phyloP scores from a whole-genome alignment of 2,329 filamentous ascomycete species.

The Calonectria hongkongensis region DNA sequence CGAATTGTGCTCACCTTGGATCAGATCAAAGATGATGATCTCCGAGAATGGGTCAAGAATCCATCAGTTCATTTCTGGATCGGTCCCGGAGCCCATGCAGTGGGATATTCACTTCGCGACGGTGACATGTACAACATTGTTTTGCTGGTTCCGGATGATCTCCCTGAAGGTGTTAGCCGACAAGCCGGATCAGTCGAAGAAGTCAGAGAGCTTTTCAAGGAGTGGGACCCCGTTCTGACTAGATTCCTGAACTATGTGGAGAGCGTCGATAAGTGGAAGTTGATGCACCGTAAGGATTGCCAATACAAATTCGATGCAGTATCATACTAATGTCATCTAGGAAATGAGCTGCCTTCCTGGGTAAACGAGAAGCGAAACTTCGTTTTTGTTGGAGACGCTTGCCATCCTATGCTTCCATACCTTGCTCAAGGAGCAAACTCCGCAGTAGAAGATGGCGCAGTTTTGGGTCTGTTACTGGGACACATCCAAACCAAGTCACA shows the following conservation, averaged over 20 bases:
- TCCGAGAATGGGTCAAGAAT: slow-evolving; percentile 71
- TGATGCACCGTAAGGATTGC: slow-evolving; percentile 70
- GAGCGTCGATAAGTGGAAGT: slow-evolving; percentile 80
- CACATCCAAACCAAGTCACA: slow-evolving; percentile 67
- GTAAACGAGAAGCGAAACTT: slow-evolving; percentile 71
- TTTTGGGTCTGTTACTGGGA: slow-evolving; percentile 75
- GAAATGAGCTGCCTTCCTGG: slow-evolving; percentile 72
- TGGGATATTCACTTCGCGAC: slow-evolving; percentile 76
- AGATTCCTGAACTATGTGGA: slow-evolving; percentile 70
- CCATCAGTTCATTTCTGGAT: slow-evolving; percentile 77
- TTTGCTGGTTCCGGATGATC: slow-evolving; percentile 77
- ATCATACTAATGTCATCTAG: slow-evolving; percentile 48
- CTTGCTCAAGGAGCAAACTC: slow-evolving; percentile 81
- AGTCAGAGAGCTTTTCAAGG: slow-evolving; percentile 75
- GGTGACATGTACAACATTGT: slow-evolving; percentile 80
- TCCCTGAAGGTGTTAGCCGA: slow-evolving; percentile 72
- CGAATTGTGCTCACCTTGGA: slow-evolving; percentile 74
- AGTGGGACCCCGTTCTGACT: slow-evolving; percentile 77
- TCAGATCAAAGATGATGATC: slow-evolving; percentile 69
- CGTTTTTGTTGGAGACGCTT: slow-evolving; percentile 74
- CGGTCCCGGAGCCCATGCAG: slow-evolving; percentile 76
- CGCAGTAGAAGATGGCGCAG: slow-evolving; percentile 80
- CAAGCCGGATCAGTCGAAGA: slow-evolving; percentile 74
- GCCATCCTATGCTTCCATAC: slow-evolving; percentile 79
- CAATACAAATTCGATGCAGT: not conserved